These are phyloP conservation scores for Acacia crassicarpa DNA, from an alignment of 306 rosid genomes.

Conservation along the genomic window DNA sequence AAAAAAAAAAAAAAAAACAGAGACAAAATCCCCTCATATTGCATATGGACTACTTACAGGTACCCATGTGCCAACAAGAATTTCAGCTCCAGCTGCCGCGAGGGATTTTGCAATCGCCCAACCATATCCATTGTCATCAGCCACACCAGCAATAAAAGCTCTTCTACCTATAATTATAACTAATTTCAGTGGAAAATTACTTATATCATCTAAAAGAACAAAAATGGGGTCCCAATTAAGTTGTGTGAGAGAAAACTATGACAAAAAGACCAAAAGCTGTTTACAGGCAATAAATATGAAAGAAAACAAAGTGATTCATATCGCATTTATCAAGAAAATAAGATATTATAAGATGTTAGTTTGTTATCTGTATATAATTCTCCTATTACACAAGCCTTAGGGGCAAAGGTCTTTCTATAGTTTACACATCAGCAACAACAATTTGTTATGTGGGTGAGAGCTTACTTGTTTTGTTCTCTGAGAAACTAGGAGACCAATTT, in stretches of 20 bases:
- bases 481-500: constrained; percentile 3
- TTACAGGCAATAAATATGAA: not conserved
- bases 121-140: constrained; percentile 97
- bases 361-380: constrained; percentile 2
- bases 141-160: constrained; percentile 96
- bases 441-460: not conserved
- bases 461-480: not conserved
- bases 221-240: not conserved
- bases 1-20: constrained; percentile 8
- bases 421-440: constrained; percentile 18
- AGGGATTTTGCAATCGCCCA: constrained; percentile 99
- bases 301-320: not conserved
- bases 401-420: constrained; percentile 11
- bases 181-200: constrained; percentile 17
- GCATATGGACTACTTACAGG: constrained; percentile 74
- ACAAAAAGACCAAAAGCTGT: not conserved
- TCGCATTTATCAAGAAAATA: constrained; percentile 18
- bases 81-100: constrained; percentile 99
- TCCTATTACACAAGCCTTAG: constrained; percentile 8
- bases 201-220: not conserved
- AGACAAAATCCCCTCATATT: not conserved
- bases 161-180: constrained; percentile 62
- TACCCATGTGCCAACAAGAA: constrained; percentile 99
- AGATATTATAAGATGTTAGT: not conserved
- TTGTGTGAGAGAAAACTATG: not conserved